Percentiles rank a stretch among this genome's conserved stretches.
Evolutionary conservation across 805 yeast species (phyloP).

Genomic region (Candida coleopterorum): DNA sequence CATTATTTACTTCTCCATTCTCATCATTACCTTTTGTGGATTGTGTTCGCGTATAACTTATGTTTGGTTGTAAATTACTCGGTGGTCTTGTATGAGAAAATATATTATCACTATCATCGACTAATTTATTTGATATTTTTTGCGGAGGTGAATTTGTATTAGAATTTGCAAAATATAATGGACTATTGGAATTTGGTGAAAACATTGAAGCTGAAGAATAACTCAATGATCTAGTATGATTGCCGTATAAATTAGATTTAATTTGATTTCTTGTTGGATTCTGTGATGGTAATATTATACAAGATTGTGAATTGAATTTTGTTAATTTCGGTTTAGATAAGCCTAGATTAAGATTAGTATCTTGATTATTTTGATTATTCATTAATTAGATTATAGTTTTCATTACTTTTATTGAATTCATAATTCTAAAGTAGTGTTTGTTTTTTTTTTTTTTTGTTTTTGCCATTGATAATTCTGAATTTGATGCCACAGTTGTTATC

Average conservation of each 20-base stretch:
- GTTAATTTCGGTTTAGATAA: not conserved
- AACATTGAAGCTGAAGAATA: conserved; percentile 2
- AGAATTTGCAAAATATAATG: conserved; percentile 4
- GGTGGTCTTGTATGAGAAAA: not conserved
- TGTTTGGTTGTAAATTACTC: conserved; percentile 8
- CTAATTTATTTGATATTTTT: not conserved
- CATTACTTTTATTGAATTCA: too few species aligned
- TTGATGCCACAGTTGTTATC: conserved; percentile 1
- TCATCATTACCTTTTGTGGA: conserved; percentile 1
- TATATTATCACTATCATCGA: conserved; percentile 1
- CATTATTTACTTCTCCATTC: not conserved
- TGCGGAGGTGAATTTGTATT: not conserved
- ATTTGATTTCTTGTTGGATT: not conserved
- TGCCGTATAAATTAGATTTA: not conserved
- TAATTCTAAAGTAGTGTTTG: too few species aligned
- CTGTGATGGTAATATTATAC: conserved; percentile 1
- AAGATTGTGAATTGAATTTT: conserved; percentile 1
- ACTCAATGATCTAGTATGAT: conserved; percentile 1
- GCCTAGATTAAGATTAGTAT: not conserved
- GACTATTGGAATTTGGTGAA: conserved; percentile 5
- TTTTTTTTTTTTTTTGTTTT: too few species aligned
- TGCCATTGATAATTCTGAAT: too few species aligned
- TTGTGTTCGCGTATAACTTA: conserved; percentile 11
- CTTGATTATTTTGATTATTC: conserved; percentile 1
- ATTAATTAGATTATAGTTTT: not conserved